phyloP scores from a whole-genome alignment of 176 grass and related monocot genomes.

The Aechmea fasciata region DNA sequence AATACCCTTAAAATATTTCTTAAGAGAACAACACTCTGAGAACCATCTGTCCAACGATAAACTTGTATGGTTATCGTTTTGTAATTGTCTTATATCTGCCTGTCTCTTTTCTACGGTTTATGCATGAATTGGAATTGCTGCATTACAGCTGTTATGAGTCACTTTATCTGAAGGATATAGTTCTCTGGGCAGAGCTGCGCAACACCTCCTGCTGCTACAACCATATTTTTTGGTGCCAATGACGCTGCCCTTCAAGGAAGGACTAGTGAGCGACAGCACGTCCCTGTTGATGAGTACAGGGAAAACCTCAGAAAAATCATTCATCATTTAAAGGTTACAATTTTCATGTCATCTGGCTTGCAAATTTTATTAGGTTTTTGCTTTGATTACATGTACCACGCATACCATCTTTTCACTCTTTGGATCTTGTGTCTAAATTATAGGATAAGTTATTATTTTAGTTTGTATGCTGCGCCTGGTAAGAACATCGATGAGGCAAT shows the following conservation, averaged over 20 bases:
- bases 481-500: neutral
- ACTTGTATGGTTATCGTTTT: neutral
- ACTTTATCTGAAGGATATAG: too few relatives aligned
- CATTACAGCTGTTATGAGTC: too few relatives aligned
- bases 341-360: neutral
- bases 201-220: conserved; percentile 30
- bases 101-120: too few relatives aligned
- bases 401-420: too few relatives aligned
- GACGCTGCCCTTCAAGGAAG: conserved; percentile 58
- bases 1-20: too few relatives aligned
- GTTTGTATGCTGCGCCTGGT: neutral
- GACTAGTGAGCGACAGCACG: conserved; percentile 50
- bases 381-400: neutral
- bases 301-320: conserved; percentile 63
- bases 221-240: conserved; percentile 86
- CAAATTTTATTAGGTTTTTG: neutral
- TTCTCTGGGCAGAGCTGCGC: conserved; percentile 23
- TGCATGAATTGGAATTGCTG: too few relatives aligned
- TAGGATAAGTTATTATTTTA: neutral
- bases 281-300: conserved; percentile 59
- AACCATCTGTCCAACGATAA: too few relatives aligned
- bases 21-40: too few relatives aligned
- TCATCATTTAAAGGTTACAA: conserved; percentile 53
- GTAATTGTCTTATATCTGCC: neutral
- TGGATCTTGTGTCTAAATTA: too few relatives aligned